These are phyloP conservation scores for Aurantiochytrium sp. DNA, from an alignment of 108 stramenopile genomes.

Conservation along the genomic window DNA sequence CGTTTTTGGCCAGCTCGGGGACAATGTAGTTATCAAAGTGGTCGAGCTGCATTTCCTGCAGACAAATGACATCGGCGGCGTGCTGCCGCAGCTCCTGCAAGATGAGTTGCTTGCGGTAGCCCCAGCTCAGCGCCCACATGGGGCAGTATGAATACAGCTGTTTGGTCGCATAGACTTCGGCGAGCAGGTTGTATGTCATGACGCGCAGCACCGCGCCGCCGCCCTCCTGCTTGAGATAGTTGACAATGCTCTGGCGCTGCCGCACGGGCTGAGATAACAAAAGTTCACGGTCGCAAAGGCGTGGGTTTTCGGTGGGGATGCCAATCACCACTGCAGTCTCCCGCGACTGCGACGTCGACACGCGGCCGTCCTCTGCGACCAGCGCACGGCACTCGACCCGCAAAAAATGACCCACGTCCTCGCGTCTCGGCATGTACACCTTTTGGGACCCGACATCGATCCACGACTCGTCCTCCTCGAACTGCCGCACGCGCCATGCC, in stretches of 20 bases:
- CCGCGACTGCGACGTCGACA: slow-evolving; percentile 3
- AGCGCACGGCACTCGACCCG: slow-evolving; percentile 38
- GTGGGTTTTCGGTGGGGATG: slow-evolving; percentile 5
- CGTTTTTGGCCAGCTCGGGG: slow-evolving; percentile 73
- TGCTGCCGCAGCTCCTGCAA: slow-evolving; percentile 72
- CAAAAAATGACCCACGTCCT: slow-evolving; percentile 40
- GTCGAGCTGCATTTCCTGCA: slow-evolving; percentile 97
- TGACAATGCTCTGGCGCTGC: slow-evolving; percentile 17
- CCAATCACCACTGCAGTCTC: neutral
- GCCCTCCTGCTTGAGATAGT: slow-evolving; percentile 17
- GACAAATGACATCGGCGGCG: slow-evolving; percentile 92
- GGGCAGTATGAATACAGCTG: slow-evolving; percentile 96
- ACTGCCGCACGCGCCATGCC: neutral
- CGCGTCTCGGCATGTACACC: slow-evolving; percentile 29
- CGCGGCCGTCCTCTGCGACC: slow-evolving; percentile 14
- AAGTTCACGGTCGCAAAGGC: slow-evolving; percentile 33
- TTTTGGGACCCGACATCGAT: slow-evolving; percentile 20
- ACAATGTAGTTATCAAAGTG: slow-evolving; percentile 82
- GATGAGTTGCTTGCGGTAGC: slow-evolving; percentile 84
- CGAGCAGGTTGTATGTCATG: slow-evolving; percentile 89
- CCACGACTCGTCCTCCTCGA: slow-evolving; percentile 40
- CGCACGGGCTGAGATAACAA: slow-evolving; percentile 38
- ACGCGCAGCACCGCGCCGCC: slow-evolving; percentile 79
- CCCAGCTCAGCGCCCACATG: slow-evolving; percentile 88
- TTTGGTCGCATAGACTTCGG: slow-evolving; percentile 95